Conservation (phyloP, 2,329 filamentous ascomycete species). For the Fusarium pilosicola region DNA sequence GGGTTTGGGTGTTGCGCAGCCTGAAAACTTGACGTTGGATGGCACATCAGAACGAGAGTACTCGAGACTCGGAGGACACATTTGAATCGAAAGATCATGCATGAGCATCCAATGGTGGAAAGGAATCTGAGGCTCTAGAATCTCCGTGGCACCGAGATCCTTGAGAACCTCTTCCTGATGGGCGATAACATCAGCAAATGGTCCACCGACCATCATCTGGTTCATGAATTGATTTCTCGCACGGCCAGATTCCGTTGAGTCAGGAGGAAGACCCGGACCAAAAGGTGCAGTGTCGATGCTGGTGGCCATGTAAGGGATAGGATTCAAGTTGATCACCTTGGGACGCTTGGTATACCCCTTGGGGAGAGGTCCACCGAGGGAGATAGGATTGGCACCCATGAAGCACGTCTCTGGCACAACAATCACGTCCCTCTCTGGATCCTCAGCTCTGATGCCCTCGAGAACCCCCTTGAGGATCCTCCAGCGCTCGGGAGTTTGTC, state of each 20-base stretch:
- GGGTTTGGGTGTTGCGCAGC: slow-evolving; percentile 51
- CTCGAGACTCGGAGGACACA: slow-evolving; percentile 53
- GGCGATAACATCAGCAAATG: slow-evolving; percentile 36
- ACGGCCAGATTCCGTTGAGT: slow-evolving; percentile 49
- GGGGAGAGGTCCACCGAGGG: slow-evolving; percentile 51
- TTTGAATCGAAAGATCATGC: slow-evolving; percentile 50
- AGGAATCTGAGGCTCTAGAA: slow-evolving; percentile 21
- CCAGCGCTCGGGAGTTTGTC: slow-evolving; percentile 47
- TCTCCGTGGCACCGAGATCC: slow-evolving; percentile 43
- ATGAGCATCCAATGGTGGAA: slow-evolving; percentile 45
- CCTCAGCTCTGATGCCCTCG: slow-evolving; percentile 45
- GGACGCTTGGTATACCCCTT: slow-evolving; percentile 50
- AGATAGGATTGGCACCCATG: slow-evolving; percentile 51
- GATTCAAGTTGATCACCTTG: slow-evolving; percentile 53
- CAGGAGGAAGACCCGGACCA: slow-evolving; percentile 52
- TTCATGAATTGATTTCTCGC: slow-evolving; percentile 47
- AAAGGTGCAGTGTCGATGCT: slow-evolving; percentile 54
- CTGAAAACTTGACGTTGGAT: slow-evolving; percentile 54
- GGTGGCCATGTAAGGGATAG: slow-evolving; percentile 49
- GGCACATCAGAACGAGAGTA: slow-evolving; percentile 52
- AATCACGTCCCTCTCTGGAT: slow-evolving; percentile 53
- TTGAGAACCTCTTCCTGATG: slow-evolving; percentile 42
- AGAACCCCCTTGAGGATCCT: slow-evolving; percentile 49
- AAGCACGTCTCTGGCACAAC: slow-evolving; percentile 55
- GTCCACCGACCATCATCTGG: slow-evolving; percentile 37